Evolutionary conservation across 345 rosid species (phyloP), one percentile per base, ranked within the genome.

Genomic region (Populus euphratica): DNA sequence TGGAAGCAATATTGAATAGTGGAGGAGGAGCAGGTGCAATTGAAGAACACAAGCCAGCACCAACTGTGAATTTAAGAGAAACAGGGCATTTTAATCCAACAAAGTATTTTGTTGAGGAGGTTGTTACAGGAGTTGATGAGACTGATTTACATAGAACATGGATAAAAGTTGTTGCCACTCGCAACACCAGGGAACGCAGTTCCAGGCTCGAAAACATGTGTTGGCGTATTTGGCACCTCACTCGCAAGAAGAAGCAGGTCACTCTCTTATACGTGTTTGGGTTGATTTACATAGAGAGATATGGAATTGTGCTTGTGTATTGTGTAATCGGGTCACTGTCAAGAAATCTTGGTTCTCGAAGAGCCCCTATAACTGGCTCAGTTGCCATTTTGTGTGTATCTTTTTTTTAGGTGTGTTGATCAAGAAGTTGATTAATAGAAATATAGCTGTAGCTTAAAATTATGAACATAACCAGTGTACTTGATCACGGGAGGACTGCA

Each of bases 241-340:
- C 99, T 56, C 98, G 98, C 84, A 93, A 93, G 89, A 92, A 95
- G 90, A 95, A 95, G 80, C 97, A 95, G 99, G 98, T 94, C 9
- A 14, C 39, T n/a, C 9, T 36, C 23, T 44, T 23, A 12, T 41
- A 23, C 38, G 1, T 62, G 35, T 29, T 33, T 33, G 36, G 36
- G 36, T 33, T 33, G 36, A 33, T 33, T 33, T 33, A 4, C 36
- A 33, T 33, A 33, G 36, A 33, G 36, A 33, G 36, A 4, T 33
- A 33, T 33, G 36, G 36, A 33, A 33, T 33, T 33, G 36, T 4
- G 35, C 5, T 35, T 63, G 38, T 41, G 23, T 56, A 14, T 35
- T 20, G 43, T 21, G 39, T 49, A 8, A 25, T 2, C 18, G 41
- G 50, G 21, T 43, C 54, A 43, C 72, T 31, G 20, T 65, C 69